Percentiles rank a stretch among this genome's conserved stretches.
These are phyloP conservation scores for Delonix regia DNA, from an alignment of 306 rosid species.

Conservation along the genomic window DNA sequence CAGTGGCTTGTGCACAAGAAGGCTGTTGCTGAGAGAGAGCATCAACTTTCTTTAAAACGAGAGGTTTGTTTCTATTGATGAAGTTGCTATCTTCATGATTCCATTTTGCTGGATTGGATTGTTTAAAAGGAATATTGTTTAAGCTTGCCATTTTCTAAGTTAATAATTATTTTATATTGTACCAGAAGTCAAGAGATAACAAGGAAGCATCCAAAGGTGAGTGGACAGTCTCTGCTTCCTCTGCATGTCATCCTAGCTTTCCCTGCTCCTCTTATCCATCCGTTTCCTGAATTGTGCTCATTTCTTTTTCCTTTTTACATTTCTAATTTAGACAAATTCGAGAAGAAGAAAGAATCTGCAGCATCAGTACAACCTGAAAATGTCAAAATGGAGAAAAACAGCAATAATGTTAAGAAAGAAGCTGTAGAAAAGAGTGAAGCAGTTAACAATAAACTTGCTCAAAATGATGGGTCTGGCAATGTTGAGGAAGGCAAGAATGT, in stretches of 20 bases:
- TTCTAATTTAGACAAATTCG: conserved; percentile 50
- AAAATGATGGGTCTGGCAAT: conserved; percentile 46
- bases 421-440: conserved; percentile 50
- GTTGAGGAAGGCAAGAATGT: conserved; percentile 48
- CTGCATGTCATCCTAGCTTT: background rate
- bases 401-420: conserved; percentile 52
- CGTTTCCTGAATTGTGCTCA: background rate
- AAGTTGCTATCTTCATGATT: background rate
- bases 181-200: conserved; percentile 51
- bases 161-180: conserved; percentile 26
- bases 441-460: conserved; percentile 44
- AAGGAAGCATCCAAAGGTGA: conserved; percentile 52
- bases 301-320: background rate
- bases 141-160: background rate
- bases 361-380: conserved; percentile 53
- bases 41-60: conserved; percentile 54
- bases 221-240: conserved; percentile 17
- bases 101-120: conserved; percentile 3
- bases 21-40: conserved; percentile 80
- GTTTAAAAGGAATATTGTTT: background rate
- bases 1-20: conserved; percentile 93
- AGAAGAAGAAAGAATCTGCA: conserved; percentile 58
- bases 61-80: conserved; percentile 61
- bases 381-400: conserved; percentile 57
- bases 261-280: background rate